These are phyloP conservation scores for Ilyonectria destructans DNA, from an alignment of 2,329 filamentous ascomycete species.

Conservation along the genomic window DNA sequence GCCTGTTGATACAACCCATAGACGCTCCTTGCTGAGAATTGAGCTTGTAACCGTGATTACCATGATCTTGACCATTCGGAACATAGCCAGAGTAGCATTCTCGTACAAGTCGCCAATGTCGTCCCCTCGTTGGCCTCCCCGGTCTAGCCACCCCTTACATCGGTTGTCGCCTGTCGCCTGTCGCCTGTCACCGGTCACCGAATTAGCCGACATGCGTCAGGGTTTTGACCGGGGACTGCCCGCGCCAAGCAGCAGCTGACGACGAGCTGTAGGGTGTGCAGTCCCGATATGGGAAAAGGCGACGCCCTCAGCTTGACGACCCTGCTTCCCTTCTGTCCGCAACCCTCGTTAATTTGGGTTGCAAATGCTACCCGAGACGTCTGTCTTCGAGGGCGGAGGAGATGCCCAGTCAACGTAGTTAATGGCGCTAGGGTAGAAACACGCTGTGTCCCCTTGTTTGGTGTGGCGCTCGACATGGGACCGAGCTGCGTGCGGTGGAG, in stretches of 20 bases:
- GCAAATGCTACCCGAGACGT: background rate
- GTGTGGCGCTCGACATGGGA: slow-evolving; percentile 5
- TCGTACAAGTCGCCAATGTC: background rate
- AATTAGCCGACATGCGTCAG: background rate
- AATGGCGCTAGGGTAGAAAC: slow-evolving; percentile 6
- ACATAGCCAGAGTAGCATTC: background rate
- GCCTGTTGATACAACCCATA: background rate
- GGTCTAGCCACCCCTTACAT: background rate
- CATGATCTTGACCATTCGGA: background rate
- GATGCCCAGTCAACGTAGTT: background rate
- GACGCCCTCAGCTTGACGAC: background rate
- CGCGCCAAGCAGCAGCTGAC: background rate
- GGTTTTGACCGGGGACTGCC: background rate
- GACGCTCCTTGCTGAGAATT: background rate
- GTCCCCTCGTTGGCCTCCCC: background rate
- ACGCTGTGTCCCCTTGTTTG: background rate
- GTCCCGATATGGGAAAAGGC: background rate
- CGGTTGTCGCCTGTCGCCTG: background rate
- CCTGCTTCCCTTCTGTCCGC: background rate
- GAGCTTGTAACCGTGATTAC: background rate
- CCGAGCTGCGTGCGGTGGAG: background rate
- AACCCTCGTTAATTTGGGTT: background rate
- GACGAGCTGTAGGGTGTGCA: background rate
- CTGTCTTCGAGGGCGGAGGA: background rate
- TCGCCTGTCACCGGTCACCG: background rate